phyloP scores from a whole-genome alignment of 495 filamentous ascomycete genomes.

The Penicillium chermesinum region DNA sequence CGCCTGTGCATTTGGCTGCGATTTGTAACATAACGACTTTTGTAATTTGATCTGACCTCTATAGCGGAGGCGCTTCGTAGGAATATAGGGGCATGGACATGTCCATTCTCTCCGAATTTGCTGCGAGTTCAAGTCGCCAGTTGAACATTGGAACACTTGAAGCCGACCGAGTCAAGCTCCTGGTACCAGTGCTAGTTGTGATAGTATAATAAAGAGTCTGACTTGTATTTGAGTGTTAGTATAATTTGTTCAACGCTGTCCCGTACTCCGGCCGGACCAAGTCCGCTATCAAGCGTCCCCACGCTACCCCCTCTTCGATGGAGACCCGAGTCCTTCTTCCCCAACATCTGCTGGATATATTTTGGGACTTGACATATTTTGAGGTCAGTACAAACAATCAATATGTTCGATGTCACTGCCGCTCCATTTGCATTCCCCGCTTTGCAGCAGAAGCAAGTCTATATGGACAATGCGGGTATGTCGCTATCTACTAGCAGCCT shows the following conservation, averaged over 20 bases:
- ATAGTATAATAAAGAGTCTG: too few relatives aligned
- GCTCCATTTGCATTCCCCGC: slow-evolving; percentile 63
- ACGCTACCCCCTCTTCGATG: slow-evolving; percentile 2
- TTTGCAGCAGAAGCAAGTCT: slow-evolving; percentile 58
- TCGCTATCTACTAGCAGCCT: too few relatives aligned
- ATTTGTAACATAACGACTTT: too few relatives aligned
- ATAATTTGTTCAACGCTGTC: not conserved
- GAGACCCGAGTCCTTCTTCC: not conserved
- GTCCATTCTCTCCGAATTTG: too few relatives aligned
- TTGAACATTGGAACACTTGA: too few relatives aligned
- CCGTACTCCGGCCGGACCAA: not conserved
- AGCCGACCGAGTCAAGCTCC: too few relatives aligned
- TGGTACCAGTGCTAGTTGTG: too few relatives aligned
- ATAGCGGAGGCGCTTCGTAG: too few relatives aligned
- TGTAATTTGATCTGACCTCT: too few relatives aligned
- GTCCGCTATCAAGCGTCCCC: slow-evolving; percentile 3
- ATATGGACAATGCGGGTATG: slow-evolving; percentile 62
- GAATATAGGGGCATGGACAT: too few relatives aligned
- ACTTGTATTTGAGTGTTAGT: too few relatives aligned
- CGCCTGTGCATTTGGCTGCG: not conserved
- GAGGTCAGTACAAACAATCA: slow-evolving; percentile 6
- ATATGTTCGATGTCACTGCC: slow-evolving; percentile 44
- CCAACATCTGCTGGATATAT: not conserved
- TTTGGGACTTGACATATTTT: not conserved
- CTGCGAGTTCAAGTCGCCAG: too few relatives aligned